Evolutionary conservation across 352 stramenopile genomes (phyloP).

Genomic region (Nothophytophthora sp.): DNA sequence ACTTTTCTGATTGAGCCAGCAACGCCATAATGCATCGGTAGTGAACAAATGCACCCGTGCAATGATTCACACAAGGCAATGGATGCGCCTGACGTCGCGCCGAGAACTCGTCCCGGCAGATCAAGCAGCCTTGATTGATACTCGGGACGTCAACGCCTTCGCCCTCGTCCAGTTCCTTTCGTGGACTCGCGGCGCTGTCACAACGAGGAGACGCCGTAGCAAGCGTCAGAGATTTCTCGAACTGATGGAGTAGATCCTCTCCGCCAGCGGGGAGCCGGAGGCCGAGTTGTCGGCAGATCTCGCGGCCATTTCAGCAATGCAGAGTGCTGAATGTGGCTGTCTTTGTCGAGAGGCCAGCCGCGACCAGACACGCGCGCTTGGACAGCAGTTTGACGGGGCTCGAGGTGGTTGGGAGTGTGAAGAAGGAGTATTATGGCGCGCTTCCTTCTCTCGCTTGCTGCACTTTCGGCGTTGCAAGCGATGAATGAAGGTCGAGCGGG

Average conservation of each 20-base stretch:
- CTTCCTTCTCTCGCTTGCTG: too few relatives aligned
- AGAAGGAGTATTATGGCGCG: too few relatives aligned
- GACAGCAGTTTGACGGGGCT: too few relatives aligned
- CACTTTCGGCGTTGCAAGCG: too few relatives aligned
- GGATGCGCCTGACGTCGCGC: slow-evolving; percentile 80
- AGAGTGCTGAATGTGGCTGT: too few relatives aligned
- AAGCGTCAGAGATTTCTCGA: slow-evolving; percentile 48
- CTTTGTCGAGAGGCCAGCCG: too few relatives aligned
- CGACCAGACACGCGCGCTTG: too few relatives aligned
- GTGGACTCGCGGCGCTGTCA: not conserved
- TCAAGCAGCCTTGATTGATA: slow-evolving; percentile 66
- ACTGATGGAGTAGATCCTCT: slow-evolving; percentile 46
- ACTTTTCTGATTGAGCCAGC: slow-evolving; percentile 83
- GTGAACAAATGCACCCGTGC: slow-evolving; percentile 80
- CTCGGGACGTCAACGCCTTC: slow-evolving; percentile 16
- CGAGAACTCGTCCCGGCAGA: slow-evolving; percentile 91
- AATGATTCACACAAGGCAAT: slow-evolving; percentile 76
- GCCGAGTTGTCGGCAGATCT: too few relatives aligned
- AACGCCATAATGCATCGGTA: slow-evolving; percentile 91
- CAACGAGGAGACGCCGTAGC: slow-evolving; percentile 25
- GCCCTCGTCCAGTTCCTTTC: slow-evolving; percentile 30
- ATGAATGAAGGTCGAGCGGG: too few relatives aligned
- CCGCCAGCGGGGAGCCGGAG: too few relatives aligned
- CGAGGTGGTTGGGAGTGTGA: too few relatives aligned
- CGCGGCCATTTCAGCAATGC: too few relatives aligned